Evolutionary conservation across 176 grass and related monocot genomes (phyloP).

Genomic region (Aegilops longissima): DNA sequence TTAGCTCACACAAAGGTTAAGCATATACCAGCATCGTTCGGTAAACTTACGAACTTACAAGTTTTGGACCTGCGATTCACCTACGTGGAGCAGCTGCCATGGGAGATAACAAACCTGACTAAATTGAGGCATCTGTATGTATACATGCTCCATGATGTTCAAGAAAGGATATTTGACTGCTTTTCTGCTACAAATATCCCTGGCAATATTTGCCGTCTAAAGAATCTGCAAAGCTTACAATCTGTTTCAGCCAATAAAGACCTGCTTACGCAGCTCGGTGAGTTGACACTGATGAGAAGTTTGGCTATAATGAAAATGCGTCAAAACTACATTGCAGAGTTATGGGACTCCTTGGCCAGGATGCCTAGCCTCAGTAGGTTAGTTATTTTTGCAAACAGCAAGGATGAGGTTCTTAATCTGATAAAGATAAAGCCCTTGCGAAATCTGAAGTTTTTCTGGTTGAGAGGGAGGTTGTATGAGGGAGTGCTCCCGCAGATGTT

Average conservation of each 20-base stretch:
- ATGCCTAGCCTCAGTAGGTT: slow-evolving; percentile 43
- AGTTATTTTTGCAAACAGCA: background rate
- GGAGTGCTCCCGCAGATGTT: slow-evolving; percentile 11
- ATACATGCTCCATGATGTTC: background rate
- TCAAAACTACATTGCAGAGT: slow-evolving; percentile 13
- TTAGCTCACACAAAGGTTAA: slow-evolving; percentile 30
- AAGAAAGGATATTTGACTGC: slow-evolving; percentile 26
- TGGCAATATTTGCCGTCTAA: slow-evolving; percentile 17
- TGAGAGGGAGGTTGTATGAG: slow-evolving; percentile 39
- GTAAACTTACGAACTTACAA: slow-evolving; percentile 48
- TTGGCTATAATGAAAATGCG: slow-evolving; percentile 28
- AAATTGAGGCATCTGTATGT: slow-evolving; percentile 45
- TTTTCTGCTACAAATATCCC: slow-evolving; percentile 1
- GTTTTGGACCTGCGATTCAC: slow-evolving; percentile 32
- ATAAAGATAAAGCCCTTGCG: background rate
- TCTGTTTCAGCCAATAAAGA: slow-evolving; percentile 29
- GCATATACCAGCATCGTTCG: slow-evolving; percentile 33
- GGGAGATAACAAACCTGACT: slow-evolving; percentile 35
- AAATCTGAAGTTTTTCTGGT: slow-evolving; percentile 11
- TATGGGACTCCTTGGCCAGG: slow-evolving; percentile 34
- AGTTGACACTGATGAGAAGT: slow-evolving; percentile 31
- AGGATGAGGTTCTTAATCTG: slow-evolving; percentile 37
- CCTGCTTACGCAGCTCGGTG: slow-evolving; percentile 31
- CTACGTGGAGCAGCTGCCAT: slow-evolving; percentile 27
- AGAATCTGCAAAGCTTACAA: slow-evolving; percentile 32